These are phyloP conservation scores for Imleria badia DNA, from an alignment of 768 basidiomycete species.

Conservation along the genomic window DNA sequence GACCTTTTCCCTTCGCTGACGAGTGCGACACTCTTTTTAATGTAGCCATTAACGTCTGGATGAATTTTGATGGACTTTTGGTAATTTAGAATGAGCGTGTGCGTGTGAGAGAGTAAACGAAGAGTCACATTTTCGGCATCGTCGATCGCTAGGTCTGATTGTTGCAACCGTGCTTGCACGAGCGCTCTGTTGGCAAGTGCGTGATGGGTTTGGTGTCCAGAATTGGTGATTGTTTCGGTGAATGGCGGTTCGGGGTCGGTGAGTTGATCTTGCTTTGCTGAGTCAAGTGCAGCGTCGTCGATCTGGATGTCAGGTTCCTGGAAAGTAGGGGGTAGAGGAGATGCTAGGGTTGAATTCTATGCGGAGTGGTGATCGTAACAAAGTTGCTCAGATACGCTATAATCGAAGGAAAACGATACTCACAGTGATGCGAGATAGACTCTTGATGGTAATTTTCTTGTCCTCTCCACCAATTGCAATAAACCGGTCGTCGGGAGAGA, in stretches of 20 bases:
- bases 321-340: neutral
- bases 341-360: neutral
- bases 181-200: neutral
- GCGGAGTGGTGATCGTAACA: neutral
- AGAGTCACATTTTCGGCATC: neutral
- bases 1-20: neutral
- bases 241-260: neutral
- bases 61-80: neutral
- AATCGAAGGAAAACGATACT: neutral
- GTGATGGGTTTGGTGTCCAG: no score
- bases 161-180: neutral
- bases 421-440: neutral
- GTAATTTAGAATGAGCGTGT: neutral
- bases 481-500: neutral
- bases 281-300: neutral
- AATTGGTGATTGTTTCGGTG: neutral
- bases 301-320: neutral
- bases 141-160: neutral
- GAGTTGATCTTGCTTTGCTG: no score
- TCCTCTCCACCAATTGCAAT: neutral
- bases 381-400: neutral
- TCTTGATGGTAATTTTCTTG: neutral
- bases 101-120: neutral
- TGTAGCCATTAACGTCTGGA: neutral
- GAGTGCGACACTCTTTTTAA: neutral